phyloP scores from a whole-genome alignment of 768 basidiomycete species.

The Favolaschia claudopus region DNA sequence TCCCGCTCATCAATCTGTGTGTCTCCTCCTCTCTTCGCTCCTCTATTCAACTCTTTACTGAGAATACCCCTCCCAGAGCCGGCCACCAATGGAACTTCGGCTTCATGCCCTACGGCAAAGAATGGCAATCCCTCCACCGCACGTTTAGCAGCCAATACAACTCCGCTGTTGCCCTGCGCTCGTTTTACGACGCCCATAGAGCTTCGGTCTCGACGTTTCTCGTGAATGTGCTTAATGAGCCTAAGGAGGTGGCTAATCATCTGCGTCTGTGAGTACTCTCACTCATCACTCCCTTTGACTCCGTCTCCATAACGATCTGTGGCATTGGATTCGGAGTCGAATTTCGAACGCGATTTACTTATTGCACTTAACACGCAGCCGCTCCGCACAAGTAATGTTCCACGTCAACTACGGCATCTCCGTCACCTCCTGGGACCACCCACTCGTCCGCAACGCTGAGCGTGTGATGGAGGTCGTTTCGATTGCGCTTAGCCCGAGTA shows the following conservation, averaged over 20 bases:
- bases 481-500: neutral
- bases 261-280: neutral
- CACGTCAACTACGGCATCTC: neutral
- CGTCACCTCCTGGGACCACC: neutral
- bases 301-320: neutral
- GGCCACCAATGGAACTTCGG: conserved; percentile 12
- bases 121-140: conserved; percentile 1
- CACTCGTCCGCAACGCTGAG: neutral
- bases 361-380: too few species aligned
- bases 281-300: too few species aligned
- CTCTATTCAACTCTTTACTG: neutral
- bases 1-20: conserved; percentile 2
- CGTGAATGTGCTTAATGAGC: neutral
- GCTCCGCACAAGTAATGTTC: neutral
- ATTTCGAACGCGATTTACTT: too few species aligned
- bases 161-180: neutral
- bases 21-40: neutral
- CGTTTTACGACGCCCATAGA: conserved; percentile 2
- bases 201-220: neutral
- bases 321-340: neutral
- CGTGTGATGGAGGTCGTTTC: neutral
- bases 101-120: neutral
- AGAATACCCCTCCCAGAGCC: too few species aligned
- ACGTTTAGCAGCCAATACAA: conserved; percentile 6
- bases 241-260: neutral